A percentile compares a stretch with the other conserved stretches of the same genome.
Evolutionary conservation across 345 rosid species (phyloP).

Genomic region (Lepidium aucheri): DNA sequence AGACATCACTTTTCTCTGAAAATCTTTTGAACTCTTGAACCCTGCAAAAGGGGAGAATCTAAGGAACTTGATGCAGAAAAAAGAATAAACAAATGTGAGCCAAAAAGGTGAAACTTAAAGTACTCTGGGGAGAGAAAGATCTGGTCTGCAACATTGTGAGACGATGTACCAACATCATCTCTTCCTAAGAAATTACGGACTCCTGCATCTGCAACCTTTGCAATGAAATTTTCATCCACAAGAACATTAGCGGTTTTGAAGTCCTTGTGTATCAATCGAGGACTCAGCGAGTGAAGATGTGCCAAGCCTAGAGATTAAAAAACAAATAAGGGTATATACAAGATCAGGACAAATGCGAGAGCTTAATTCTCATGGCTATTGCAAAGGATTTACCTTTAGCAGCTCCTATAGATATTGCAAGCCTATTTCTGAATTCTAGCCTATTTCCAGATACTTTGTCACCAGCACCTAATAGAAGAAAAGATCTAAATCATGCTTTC

Average conservation of each 20-base stretch:
- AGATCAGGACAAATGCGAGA: constrained; percentile 18
- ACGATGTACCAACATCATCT: constrained; percentile 72
- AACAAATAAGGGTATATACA: constrained; percentile 5
- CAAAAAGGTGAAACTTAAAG: not conserved
- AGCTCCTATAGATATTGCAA: constrained; percentile 81
- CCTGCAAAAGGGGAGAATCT: constrained; percentile 29
- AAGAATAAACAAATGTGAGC: not conserved
- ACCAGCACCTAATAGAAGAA: constrained; percentile 36
- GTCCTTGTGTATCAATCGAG: constrained; percentile 77
- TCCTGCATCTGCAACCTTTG: constrained; percentile 96
- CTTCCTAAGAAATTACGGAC: constrained; percentile 71
- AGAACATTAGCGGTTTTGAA: constrained; percentile 91
- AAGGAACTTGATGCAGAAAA: not conserved
- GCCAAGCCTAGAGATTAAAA: constrained; percentile 58
- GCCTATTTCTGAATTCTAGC: constrained; percentile 92
- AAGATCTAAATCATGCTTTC: not conserved
- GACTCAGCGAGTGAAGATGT: constrained; percentile 80
- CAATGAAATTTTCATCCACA: constrained; percentile 78
- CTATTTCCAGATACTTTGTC: constrained; percentile 60
- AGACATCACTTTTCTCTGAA: constrained; percentile 86
- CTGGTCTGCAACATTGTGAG: constrained; percentile 63
- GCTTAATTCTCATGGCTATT: constrained; percentile 63
- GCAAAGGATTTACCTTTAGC: constrained; percentile 92
- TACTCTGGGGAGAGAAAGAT: constrained; percentile 91
- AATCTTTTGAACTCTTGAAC: constrained; percentile 75